Percentiles rank a stretch among this genome's conserved stretches.
Conservation (phyloP, 2,329 filamentous ascomycete species). For the Verticillium nonalfalfae region DNA sequence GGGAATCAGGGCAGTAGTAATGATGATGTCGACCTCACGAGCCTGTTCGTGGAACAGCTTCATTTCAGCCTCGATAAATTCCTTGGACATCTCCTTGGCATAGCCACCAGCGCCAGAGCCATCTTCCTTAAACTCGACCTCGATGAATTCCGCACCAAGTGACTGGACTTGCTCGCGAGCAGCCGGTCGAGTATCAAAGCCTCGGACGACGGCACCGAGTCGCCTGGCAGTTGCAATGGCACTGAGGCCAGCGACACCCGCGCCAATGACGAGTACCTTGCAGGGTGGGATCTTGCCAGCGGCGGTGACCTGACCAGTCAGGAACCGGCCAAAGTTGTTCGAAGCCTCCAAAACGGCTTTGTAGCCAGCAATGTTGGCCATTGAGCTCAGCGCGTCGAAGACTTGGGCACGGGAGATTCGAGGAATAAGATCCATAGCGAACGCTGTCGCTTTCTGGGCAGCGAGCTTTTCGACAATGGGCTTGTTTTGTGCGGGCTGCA, state of each 20-base stretch:
- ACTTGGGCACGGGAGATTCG: constrained; percentile 83
- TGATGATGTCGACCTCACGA: constrained; percentile 83
- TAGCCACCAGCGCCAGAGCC: constrained; percentile 82
- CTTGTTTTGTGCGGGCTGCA: constrained; percentile 78
- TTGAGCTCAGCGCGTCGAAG: constrained; percentile 83
- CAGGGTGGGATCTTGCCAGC: constrained; percentile 86
- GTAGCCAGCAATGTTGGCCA: constrained; percentile 93
- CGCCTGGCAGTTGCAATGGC: constrained; percentile 82
- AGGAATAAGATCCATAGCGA: constrained; percentile 91
- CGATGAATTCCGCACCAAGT: constrained; percentile 82
- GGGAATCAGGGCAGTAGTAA: constrained; percentile 88
- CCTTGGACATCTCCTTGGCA: constrained; percentile 90
- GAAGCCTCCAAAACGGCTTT: constrained; percentile 87
- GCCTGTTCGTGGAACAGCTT: constrained; percentile 85
- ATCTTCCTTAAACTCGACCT: constrained; percentile 79
- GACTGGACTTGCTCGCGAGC: constrained; percentile 87
- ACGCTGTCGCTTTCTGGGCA: constrained; percentile 63
- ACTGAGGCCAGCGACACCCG: constrained; percentile 81
- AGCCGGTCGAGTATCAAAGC: constrained; percentile 86
- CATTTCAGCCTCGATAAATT: constrained; percentile 91
- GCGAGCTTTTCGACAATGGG: constrained; percentile 68
- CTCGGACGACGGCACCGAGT: constrained; percentile 82
- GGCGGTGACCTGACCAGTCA: constrained; percentile 85
- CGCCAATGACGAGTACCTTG: constrained; percentile 86
- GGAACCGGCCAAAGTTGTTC: constrained; percentile 80